Conservation (phyloP, 305 asterid species). For the Ilex paraguariensis region DNA sequence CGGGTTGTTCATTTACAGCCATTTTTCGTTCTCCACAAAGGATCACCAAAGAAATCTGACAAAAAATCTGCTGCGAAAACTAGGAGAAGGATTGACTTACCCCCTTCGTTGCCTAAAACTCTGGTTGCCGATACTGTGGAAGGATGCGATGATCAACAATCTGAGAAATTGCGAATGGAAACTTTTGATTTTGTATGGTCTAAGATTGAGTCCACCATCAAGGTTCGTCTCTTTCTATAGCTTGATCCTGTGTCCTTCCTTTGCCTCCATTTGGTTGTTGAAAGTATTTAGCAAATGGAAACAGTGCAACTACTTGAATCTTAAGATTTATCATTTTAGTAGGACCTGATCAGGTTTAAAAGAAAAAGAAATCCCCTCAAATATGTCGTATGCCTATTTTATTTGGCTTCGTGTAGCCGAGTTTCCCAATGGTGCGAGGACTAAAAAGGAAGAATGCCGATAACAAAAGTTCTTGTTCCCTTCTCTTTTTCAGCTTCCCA, state of each 20-base stretch:
- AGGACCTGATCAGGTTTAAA: too few species aligned
- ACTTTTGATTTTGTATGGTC: slow-evolving; percentile 63
- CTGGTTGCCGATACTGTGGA: slow-evolving; percentile 12
- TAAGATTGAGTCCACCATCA: slow-evolving; percentile 52
- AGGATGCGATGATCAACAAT: slow-evolving; percentile 12
- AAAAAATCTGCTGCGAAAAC: slow-evolving; percentile 40
- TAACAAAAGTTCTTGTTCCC: not conserved
- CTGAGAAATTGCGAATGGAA: slow-evolving; percentile 34
- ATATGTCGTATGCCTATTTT: too few species aligned
- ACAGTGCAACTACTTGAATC: too few species aligned
- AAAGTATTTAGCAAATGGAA: not conserved
- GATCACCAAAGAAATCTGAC: slow-evolving; percentile 29
- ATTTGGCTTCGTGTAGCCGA: too few species aligned
- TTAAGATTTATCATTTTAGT: too few species aligned
- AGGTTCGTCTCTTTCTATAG: slow-evolving; percentile 25
- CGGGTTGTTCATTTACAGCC: slow-evolving; percentile 39
- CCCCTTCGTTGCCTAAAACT: slow-evolving; percentile 16
- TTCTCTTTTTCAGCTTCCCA: not conserved
- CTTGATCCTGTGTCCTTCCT: not conserved
- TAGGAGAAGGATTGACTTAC: slow-evolving; percentile 47
- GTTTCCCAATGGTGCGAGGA: too few species aligned
- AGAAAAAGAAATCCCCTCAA: too few species aligned
- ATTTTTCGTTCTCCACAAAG: slow-evolving; percentile 74
- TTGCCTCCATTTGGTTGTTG: not conserved
- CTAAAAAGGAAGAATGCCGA: too few species aligned